A percentile compares a stretch with the other conserved stretches of the same genome.
Conservation (phyloP, 2,329 filamentous ascomycete genomes). For the Aschersonia sp. region DNA sequence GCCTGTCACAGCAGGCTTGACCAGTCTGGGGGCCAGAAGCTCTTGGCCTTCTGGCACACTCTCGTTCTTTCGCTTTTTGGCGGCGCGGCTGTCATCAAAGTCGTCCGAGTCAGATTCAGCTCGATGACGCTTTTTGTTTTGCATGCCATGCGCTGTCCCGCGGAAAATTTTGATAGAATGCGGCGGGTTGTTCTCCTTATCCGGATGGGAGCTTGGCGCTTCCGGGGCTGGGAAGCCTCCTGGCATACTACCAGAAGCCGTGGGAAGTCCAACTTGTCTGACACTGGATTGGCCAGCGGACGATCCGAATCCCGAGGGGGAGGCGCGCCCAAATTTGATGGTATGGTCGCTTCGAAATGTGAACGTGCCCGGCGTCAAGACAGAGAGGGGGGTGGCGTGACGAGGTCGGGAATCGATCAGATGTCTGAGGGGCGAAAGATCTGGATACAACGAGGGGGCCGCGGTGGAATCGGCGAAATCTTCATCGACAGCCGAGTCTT, state of each 20-base stretch:
- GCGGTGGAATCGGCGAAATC: constrained; percentile 12
- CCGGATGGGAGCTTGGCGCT: constrained; percentile 19
- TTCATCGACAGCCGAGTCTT: constrained; percentile 16
- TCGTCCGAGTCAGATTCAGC: constrained; percentile 41
- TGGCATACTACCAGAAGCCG: constrained; percentile 33
- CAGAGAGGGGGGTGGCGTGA: constrained; percentile 12
- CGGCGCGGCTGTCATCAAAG: constrained; percentile 30
- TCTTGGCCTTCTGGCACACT: constrained; percentile 35
- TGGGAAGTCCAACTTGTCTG: constrained; percentile 42
- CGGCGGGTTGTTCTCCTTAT: constrained; percentile 42
- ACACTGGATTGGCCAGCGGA: constrained; percentile 45
- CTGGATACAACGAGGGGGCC: constrained; percentile 33
- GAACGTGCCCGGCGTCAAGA: constrained; percentile 41
- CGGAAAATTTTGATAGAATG: constrained; percentile 18
- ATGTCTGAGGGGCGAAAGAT: constrained; percentile 28
- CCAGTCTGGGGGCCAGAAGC: constrained; percentile 33
- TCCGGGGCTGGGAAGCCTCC: constrained; percentile 34
- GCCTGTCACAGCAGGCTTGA: constrained; percentile 17
- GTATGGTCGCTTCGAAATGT: constrained; percentile 53
- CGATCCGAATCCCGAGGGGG: constrained; percentile 37
- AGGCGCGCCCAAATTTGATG: constrained; percentile 37
- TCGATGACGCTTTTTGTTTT: constrained; percentile 52
- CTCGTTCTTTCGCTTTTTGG: constrained; percentile 44
- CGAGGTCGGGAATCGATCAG: constrained; percentile 13
- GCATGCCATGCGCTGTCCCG: constrained; percentile 45